Percentiles rank a stretch among this genome's conserved stretches.
These are phyloP conservation scores for Yarrowia sp. DNA, from an alignment of 805 yeast genomes.

Conservation along the genomic window DNA sequence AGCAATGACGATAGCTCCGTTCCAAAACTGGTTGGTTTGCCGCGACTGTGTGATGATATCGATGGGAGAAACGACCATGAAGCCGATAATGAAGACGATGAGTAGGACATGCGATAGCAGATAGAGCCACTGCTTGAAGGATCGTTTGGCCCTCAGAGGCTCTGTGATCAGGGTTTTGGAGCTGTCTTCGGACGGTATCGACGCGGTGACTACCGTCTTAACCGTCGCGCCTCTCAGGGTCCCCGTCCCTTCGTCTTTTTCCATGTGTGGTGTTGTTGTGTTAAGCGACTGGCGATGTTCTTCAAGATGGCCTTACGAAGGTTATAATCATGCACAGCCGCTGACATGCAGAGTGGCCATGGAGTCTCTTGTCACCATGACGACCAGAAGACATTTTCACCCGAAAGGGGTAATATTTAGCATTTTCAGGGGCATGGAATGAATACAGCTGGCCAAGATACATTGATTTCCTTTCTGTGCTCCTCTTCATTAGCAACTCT, in stretches of 20 bases:
- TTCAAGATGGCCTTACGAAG: neutral
- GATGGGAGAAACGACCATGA: constrained; percentile 69
- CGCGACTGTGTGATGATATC: constrained; percentile 69
- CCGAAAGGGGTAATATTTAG: neutral
- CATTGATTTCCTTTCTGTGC: neutral
- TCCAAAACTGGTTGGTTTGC: constrained; percentile 63
- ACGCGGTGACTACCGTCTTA: constrained; percentile 17
- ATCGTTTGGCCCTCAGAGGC: constrained; percentile 10
- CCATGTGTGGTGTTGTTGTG: constrained; percentile 11
- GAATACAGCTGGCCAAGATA: neutral
- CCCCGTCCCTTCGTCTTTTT: constrained; percentile 25
- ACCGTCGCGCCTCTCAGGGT: constrained; percentile 21
- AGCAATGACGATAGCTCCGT: constrained; percentile 63
- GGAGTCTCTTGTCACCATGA: neutral
- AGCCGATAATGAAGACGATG: constrained; percentile 44
- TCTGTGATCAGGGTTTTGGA: constrained; percentile 15
- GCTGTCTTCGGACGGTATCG: constrained; percentile 18
- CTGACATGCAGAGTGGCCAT: neutral
- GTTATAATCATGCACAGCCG: constrained; percentile 19
- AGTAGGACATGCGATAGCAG: constrained; percentile 35
- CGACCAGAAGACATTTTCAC: neutral
- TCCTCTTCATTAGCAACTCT: neutral
- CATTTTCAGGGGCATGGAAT: neutral
- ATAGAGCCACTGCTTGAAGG: constrained; percentile 31
- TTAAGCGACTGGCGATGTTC: constrained; percentile 12